Evolutionary conservation across 2,329 filamentous ascomycete genomes (phyloP).

Genomic region (Dothiorella sarmentorum): DNA sequence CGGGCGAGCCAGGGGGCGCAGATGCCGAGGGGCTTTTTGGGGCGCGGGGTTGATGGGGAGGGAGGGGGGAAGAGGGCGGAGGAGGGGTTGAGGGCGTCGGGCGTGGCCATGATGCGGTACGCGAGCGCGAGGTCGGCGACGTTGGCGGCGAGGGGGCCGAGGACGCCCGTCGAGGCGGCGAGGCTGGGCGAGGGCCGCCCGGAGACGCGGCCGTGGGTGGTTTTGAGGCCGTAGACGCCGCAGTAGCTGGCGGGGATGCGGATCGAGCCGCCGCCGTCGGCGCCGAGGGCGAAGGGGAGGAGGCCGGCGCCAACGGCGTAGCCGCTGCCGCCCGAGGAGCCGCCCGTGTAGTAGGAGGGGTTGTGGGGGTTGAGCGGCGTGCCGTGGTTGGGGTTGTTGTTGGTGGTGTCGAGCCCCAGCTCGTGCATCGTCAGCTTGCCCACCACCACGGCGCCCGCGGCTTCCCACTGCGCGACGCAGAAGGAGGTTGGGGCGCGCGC

Average conservation of each 20-base stretch:
- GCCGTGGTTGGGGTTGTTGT: slow-evolving; percentile 61
- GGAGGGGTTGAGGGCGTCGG: slow-evolving; percentile 60
- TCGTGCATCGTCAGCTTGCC: slow-evolving; percentile 81
- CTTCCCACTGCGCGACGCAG: slow-evolving; percentile 68
- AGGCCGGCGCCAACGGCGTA: slow-evolving; percentile 69
- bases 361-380: slow-evolving; percentile 79
- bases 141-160: slow-evolving; percentile 72
- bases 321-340: slow-evolving; percentile 73
- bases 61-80: slow-evolving; percentile 62
- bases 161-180: slow-evolving; percentile 61
- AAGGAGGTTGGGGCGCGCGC: slow-evolving; percentile 54
- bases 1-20: slow-evolving; percentile 66
- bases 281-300: slow-evolving; percentile 69
- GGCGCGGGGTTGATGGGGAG: slow-evolving; percentile 33
- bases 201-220: slow-evolving; percentile 68
- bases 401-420: slow-evolving; percentile 63
- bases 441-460: slow-evolving; percentile 70
- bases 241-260: slow-evolving; percentile 73
- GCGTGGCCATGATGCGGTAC: slow-evolving; percentile 76
- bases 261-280: slow-evolving; percentile 71
- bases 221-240: slow-evolving; percentile 77
- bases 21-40: slow-evolving; percentile 68
- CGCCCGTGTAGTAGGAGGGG: slow-evolving; percentile 71
- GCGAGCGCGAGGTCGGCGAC: slow-evolving; percentile 75
- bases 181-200: slow-evolving; percentile 56